These are phyloP conservation scores for Eucalyptus grandis DNA, from an alignment of 345 rosid genomes.

Conservation along the genomic window DNA sequence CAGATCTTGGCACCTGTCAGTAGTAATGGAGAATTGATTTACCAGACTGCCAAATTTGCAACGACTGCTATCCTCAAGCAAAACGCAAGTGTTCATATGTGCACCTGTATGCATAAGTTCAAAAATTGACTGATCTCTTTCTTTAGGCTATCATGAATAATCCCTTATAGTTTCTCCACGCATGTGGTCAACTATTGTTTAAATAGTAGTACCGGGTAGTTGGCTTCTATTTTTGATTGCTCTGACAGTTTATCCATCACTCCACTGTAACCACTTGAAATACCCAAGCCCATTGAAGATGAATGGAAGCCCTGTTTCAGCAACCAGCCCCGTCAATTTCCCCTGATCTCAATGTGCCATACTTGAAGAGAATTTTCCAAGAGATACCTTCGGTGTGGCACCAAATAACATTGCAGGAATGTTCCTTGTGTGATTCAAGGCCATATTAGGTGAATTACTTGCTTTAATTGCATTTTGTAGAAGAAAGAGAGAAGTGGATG, in stretches of 20 bases:
- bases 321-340: not conserved
- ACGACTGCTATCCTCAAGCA: constrained; percentile 9
- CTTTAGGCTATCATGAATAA: constrained; percentile 92
- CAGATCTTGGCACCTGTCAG: constrained; percentile 81
- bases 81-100: not conserved
- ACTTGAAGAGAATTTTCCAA: not conserved
- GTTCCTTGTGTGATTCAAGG: constrained; percentile 89
- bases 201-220: constrained; percentile 89
- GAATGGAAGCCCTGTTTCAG: constrained; percentile 22
- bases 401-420: constrained; percentile 84
- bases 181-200: constrained; percentile 97
- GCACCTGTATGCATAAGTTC: constrained; percentile 85
- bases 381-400: constrained; percentile 73
- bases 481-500: constrained; percentile 72
- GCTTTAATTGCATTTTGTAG: constrained; percentile 95
- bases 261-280: constrained; percentile 46
- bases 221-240: constrained; percentile 80
- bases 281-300: constrained; percentile 47
- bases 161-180: constrained; percentile 97
- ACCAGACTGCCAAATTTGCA: not conserved
- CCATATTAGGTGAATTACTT: constrained; percentile 84
- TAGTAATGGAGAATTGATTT: not conserved
- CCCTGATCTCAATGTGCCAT: not conserved
- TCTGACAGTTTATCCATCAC: constrained; percentile 31
- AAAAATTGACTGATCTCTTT: constrained; percentile 94